Conservation (phyloP, 2,329 filamentous ascomycete genomes). For the Plectosphaerella cucumerina region DNA sequence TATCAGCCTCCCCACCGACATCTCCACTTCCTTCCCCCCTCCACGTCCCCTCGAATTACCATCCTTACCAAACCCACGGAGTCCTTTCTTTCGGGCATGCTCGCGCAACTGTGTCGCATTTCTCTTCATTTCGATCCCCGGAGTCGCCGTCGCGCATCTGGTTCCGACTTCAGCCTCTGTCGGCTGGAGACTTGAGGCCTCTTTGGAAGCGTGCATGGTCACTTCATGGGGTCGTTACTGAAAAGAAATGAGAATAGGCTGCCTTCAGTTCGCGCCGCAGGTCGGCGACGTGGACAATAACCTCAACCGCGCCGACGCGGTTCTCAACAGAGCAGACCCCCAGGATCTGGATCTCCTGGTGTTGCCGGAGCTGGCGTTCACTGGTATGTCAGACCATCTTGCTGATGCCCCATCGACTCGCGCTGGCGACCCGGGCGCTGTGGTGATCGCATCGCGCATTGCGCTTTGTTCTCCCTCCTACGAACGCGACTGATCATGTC, state of each 20-base stretch:
- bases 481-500: neutral
- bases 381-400: constrained; percentile 41
- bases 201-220: too few species aligned
- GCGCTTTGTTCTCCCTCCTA: too few species aligned
- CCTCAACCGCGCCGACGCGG: constrained; percentile 60
- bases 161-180: constrained; percentile 15
- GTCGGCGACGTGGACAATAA: constrained; percentile 70
- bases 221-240: too few species aligned
- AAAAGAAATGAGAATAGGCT: constrained; percentile 57
- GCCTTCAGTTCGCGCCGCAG: constrained; percentile 68
- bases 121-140: neutral
- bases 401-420: too few species aligned
- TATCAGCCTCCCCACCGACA: too few species aligned
- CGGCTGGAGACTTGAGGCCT: constrained; percentile 10
- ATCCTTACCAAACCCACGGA: too few species aligned
- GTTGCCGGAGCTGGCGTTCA: constrained; percentile 72
- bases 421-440: neutral
- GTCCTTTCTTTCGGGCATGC: too few species aligned
- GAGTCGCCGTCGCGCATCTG: neutral
- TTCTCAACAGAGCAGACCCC: constrained; percentile 50
- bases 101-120: neutral
- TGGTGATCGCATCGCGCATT: neutral
- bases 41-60: too few species aligned
- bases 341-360: constrained; percentile 66
- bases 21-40: too few species aligned